Evolutionary conservation across 163 green algal species (phyloP).

Genomic region (Prototheca cutis): DNA sequence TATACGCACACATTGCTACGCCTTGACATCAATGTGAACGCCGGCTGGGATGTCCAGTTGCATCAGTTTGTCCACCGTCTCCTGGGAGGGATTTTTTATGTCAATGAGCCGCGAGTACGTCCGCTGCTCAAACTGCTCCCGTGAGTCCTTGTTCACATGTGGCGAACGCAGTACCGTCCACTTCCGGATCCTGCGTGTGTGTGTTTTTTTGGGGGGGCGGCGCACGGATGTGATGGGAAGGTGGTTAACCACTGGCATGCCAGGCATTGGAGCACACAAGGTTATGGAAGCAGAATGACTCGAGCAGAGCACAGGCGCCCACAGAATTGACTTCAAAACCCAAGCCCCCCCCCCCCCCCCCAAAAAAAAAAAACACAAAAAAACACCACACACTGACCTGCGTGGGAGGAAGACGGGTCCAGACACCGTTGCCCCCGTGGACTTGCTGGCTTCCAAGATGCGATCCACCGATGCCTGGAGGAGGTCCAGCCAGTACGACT

Average conservation of each 20-base stretch:
- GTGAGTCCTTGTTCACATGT: constrained; percentile 97
- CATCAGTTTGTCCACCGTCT: constrained; percentile 93
- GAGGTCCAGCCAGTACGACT: constrained; percentile 52
- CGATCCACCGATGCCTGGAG: constrained; percentile 51
- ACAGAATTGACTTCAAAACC: no score
- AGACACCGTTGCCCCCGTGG: constrained; percentile 47
- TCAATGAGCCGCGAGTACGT: constrained; percentile 91
- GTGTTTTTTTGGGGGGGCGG: no score
- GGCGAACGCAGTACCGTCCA: constrained; percentile 92
- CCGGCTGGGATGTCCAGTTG: constrained; percentile 71
- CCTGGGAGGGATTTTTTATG: constrained; percentile 74
- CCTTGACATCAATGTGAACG: constrained; percentile 53
- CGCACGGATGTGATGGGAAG: background rate
- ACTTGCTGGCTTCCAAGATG: constrained; percentile 58
- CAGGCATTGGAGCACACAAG: no score
- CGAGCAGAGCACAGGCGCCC: no score
- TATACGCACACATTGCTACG: no score
- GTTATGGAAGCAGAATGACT: no score
- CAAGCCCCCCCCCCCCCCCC: no score
- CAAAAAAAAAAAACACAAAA: no score
- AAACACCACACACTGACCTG: constrained; percentile 15
- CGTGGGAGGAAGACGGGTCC: constrained; percentile 84
- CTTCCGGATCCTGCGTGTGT: background rate
- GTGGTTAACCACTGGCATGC: no score
- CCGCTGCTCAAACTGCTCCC: constrained; percentile 95